These are phyloP conservation scores for Cordyceps cicadae DNA, from an alignment of 2,329 filamentous ascomycete species.

Conservation along the genomic window DNA sequence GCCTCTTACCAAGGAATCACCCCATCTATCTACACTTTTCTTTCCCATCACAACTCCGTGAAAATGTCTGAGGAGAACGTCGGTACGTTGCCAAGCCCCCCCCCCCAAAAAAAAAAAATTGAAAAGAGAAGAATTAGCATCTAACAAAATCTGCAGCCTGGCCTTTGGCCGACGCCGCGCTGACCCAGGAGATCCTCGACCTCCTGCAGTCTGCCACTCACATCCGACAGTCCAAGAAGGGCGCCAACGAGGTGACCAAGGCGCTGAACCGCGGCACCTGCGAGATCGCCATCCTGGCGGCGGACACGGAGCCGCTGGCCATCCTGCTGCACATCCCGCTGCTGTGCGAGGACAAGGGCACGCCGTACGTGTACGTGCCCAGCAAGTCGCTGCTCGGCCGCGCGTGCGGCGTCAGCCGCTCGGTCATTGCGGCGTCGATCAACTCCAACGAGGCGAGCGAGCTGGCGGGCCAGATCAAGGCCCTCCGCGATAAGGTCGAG, in stretches of 20 bases:
- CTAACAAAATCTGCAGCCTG: constrained; percentile 39
- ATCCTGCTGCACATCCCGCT: constrained; percentile 87
- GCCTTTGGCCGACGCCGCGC: constrained; percentile 63
- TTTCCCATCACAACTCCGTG: not conserved
- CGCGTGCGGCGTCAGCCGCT: constrained; percentile 79
- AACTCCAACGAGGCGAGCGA: constrained; percentile 89
- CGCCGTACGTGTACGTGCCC: constrained; percentile 59
- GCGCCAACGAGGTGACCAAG: constrained; percentile 78
- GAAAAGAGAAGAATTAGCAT: not conserved
- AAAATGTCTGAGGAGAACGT: constrained; percentile 21
- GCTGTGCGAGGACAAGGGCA: constrained; percentile 72
- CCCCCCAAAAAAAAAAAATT: not conserved
- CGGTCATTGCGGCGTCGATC: constrained; percentile 81
- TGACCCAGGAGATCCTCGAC: constrained; percentile 77
- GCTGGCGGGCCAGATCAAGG: constrained; percentile 76
- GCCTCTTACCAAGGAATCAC: constrained; percentile 17
- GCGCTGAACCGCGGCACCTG: constrained; percentile 83
- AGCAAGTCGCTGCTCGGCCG: constrained; percentile 79
- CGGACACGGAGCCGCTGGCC: constrained; percentile 75
- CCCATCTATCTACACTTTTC: not conserved
- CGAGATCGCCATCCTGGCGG: constrained; percentile 82
- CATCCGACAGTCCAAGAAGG: constrained; percentile 73
- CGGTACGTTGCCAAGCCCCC: constrained; percentile 14
- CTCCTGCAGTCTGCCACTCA: constrained; percentile 65
- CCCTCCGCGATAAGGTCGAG: constrained; percentile 92